These are phyloP conservation scores for Debaryomyces hansenii DNA, from an alignment of 805 yeast species.

Conservation along the genomic window DNA sequence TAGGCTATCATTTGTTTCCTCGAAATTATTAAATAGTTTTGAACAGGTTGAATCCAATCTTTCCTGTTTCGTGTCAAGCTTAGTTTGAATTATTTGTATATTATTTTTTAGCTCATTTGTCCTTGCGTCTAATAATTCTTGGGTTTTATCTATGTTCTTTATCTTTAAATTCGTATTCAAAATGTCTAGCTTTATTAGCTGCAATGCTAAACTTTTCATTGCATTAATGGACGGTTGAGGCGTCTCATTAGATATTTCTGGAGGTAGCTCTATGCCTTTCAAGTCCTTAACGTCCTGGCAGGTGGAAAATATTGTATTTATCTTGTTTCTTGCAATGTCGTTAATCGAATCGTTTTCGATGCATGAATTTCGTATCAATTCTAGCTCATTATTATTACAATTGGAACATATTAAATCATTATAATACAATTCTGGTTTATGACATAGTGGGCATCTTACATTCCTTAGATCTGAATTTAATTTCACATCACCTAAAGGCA, in stretches of 20 bases:
- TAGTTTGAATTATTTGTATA: not conserved
- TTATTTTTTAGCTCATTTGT: conserved; percentile 1
- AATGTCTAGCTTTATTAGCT: conserved; percentile 28
- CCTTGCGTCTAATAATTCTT: conserved; percentile 5
- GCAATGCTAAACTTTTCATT: conserved; percentile 26
- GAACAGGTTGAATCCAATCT: not conserved
- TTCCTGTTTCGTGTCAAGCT: not conserved
- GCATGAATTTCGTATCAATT: conserved; percentile 23
- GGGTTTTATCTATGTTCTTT: conserved; percentile 5
- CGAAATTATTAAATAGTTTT: not conserved
- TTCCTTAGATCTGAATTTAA: not conserved
- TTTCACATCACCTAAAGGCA: not conserved
- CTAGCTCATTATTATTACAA: conserved; percentile 20
- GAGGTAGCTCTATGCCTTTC: not conserved
- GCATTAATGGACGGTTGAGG: conserved; percentile 15
- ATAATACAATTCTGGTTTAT: conserved; percentile 6
- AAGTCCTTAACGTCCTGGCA: not conserved
- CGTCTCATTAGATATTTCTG: conserved; percentile 7
- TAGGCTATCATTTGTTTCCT: not conserved
- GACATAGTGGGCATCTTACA: conserved; percentile 18
- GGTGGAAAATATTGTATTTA: not conserved
- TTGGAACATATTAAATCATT: conserved; percentile 20
- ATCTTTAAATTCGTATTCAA: conserved; percentile 14
- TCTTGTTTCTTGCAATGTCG: not conserved
- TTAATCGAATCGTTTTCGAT: conserved; percentile 25